Evolutionary conservation across 176 grass and related monocot genomes (phyloP).

Genomic region (Zoysia pacifica): DNA sequence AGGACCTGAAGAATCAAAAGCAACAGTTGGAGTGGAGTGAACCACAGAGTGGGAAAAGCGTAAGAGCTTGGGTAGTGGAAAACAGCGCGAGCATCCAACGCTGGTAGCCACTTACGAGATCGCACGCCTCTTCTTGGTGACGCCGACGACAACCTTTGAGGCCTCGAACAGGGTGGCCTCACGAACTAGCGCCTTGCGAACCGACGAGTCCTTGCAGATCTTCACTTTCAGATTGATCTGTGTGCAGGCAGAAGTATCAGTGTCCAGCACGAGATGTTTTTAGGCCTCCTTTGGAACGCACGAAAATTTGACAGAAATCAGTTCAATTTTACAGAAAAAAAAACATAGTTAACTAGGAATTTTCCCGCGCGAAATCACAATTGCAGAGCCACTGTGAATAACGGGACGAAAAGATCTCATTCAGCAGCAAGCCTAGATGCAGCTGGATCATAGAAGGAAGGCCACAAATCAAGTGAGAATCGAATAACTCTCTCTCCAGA

Average conservation of each 20-base stretch:
- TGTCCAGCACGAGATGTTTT: neutral
- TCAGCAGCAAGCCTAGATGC: neutral
- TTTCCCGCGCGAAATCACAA: no score
- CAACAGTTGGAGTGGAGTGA: constrained; percentile 11
- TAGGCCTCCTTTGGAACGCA: no score
- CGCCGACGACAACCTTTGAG: constrained; percentile 75
- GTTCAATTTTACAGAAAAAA: no score
- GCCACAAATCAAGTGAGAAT: constrained; percentile 29
- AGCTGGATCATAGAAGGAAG: neutral
- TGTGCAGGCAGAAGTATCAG: neutral
- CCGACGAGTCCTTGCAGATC: constrained; percentile 85
- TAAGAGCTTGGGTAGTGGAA: constrained; percentile 14
- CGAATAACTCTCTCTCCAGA: neutral
- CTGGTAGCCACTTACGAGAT: constrained; percentile 47
- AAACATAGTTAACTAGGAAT: no score
- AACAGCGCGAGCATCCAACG: constrained; percentile 31
- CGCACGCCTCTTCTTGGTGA: constrained; percentile 54
- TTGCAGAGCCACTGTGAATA: neutral
- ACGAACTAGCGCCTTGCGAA: constrained; percentile 69
- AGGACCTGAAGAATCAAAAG: constrained; percentile 51
- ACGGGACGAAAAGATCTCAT: neutral
- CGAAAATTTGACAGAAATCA: no score
- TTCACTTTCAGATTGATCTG: constrained; percentile 95
- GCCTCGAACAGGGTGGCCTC: constrained; percentile 68
- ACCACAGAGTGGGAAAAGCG: constrained; percentile 15